Conservation (phyloP, 2,329 filamentous ascomycete species). For the Tricladium varicosporioides region DNA sequence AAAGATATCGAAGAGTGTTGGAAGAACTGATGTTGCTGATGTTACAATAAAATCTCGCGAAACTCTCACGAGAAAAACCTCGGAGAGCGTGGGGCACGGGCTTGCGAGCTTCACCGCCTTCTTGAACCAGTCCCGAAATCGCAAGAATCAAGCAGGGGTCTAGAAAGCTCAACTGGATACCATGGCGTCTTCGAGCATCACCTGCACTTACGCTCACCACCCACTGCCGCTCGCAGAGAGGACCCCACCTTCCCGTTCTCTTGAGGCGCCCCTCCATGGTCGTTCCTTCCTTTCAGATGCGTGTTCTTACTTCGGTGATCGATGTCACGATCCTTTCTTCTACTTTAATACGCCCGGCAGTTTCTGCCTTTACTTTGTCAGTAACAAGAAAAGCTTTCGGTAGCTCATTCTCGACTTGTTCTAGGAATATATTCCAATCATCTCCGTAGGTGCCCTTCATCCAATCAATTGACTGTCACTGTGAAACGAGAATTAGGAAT, state of each 20-base stretch:
- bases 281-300: constrained; percentile 28
- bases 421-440: constrained; percentile 7
- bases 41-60: constrained; percentile 1
- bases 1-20: constrained; percentile 27
- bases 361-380: constrained; percentile 20
- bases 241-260: constrained; percentile 6
- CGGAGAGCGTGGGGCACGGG: not conserved
- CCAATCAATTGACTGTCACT: not conserved
- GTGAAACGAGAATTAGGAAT: not conserved
- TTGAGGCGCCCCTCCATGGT: constrained; percentile 2
- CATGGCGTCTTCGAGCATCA: not conserved
- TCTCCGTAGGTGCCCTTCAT: constrained; percentile 16
- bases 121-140: not conserved
- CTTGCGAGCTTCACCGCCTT: constrained; percentile 15
- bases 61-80: not conserved
- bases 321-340: constrained; percentile 27
- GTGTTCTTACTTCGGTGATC: constrained; percentile 27
- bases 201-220: not conserved
- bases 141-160: not conserved
- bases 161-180: not conserved
- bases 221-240: not conserved
- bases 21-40: constrained; percentile 32
- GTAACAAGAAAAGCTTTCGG: constrained; percentile 26
- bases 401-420: constrained; percentile 15
- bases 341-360: constrained; percentile 24